Evolutionary conservation across 108 stramenopile species (phyloP), one percentile per base, ranked within the genome.

Genomic region (Pseudonitzschia multiseries): DNA sequence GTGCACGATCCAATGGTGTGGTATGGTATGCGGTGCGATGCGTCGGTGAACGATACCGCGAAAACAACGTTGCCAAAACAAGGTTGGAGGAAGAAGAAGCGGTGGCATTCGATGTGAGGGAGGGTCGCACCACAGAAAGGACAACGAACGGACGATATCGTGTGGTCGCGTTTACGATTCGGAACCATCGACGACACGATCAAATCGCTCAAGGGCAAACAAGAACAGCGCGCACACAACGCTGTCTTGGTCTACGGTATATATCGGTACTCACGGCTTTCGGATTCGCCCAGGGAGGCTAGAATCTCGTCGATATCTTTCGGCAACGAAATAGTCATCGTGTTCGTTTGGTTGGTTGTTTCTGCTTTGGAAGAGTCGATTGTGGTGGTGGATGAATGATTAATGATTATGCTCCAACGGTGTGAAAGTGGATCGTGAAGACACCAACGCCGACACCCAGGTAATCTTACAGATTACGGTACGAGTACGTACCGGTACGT

Each of bases 221-320:
- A n/a, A n/a, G n/a, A n/a, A n/a, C n/a, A n/a, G n/a, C n/a, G n/a
- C n/a, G n/a, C 24, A 6, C 14, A 0, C n/a, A 24, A 54, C 14
- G 14, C n/a, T 14, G 24, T 8, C 22, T 27, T 14, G 4, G 36
- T 2, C 4, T 36, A 36, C 46, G 18, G 12, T 48, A 48, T 18
- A 2, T 10, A 48, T 10, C 1, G 9, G 12, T 40, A 62, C 61
- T 62, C n/a, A 62, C 61, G 61, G 20, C 61, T 41, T 62, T 62
- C 61, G 36, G 61, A 40, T n/a, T 56, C 54, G 54, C 61, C 61
- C n/a, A 40, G 61, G 4, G 61, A 62, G 32, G 32, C 31, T n/a
- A 62, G 31, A 31, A 62, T 62, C 6, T 9, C 33, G 27, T 62
- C 61, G n/a, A 62, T 62, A 9, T 62, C 61, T 33, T 33, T 62